Conservation (phyloP, 2,329 filamentous ascomycete species). For the Setomelanomma holmii region DNA sequence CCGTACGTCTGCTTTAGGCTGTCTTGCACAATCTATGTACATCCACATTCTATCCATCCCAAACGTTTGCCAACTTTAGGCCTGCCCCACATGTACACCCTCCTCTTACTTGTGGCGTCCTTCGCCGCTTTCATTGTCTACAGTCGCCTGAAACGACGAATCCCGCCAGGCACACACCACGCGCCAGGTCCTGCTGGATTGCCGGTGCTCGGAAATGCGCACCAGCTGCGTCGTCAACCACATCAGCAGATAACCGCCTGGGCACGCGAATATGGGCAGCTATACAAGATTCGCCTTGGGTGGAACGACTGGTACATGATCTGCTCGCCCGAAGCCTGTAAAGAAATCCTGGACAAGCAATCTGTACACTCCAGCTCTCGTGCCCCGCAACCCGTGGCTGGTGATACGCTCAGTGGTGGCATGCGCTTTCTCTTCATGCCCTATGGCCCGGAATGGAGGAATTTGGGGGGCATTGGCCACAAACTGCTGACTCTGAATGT, state of each 20-base stretch:
- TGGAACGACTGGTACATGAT: constrained; percentile 57
- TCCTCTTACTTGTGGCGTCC: constrained; percentile 19
- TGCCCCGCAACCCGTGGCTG: constrained; percentile 48
- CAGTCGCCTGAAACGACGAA: constrained; percentile 11
- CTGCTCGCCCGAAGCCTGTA: constrained; percentile 53
- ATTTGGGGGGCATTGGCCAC: constrained; percentile 49
- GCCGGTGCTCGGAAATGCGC: constrained; percentile 38
- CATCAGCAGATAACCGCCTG: constrained; percentile 44
- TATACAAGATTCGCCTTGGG: constrained; percentile 54
- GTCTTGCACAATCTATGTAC: neutral
- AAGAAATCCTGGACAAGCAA: constrained; percentile 55
- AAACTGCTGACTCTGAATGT: constrained; percentile 47
- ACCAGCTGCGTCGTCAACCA: constrained; percentile 37
- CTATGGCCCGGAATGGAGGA: constrained; percentile 53
- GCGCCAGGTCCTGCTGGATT: constrained; percentile 37
- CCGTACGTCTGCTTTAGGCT: neutral
- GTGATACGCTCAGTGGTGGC: constrained; percentile 50
- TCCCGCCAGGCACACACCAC: constrained; percentile 19
- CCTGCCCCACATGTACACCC: constrained; percentile 28
- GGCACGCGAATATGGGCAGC: constrained; percentile 54
- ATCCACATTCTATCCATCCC: too few species aligned
- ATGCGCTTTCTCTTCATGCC: constrained; percentile 52
- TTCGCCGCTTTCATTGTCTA: constrained; percentile 20
- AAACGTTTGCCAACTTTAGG: too few species aligned
- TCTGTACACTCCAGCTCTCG: constrained; percentile 46